These are phyloP conservation scores for Dalbergia oliveri DNA, from an alignment of 306 rosid genomes.

Conservation along the genomic window DNA sequence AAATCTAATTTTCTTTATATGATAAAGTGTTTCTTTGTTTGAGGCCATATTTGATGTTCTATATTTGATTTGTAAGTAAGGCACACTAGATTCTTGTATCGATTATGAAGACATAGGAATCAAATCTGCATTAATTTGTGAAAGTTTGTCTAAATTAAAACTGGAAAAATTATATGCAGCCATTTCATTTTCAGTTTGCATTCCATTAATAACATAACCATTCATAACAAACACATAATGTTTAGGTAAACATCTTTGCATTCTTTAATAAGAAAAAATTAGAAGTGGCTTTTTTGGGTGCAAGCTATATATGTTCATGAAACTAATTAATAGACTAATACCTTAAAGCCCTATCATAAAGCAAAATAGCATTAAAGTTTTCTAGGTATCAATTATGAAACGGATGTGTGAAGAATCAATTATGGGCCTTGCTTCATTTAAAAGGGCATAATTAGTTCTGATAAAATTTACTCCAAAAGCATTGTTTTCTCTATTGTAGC, in stretches of 20 bases:
- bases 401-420: constrained; percentile 52
- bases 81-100: constrained; percentile 39
- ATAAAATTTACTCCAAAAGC: constrained; percentile 34
- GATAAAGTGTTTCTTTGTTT: constrained; percentile 1
- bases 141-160: constrained; percentile 36
- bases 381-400: constrained; percentile 46
- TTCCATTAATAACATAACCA: constrained; percentile 31
- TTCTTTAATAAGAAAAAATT: not conserved
- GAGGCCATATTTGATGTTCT: constrained; percentile 19
- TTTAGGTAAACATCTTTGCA: not conserved
- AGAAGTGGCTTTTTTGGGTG: constrained; percentile 33
- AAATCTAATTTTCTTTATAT: not conserved
- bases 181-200: constrained; percentile 5
- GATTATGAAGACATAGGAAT: constrained; percentile 42
- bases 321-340: constrained; percentile 22
- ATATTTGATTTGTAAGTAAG: constrained; percentile 31
- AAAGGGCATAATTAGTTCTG: constrained; percentile 32
- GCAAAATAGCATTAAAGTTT: constrained; percentile 6
- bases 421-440: constrained; percentile 27
- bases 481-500: constrained; percentile 20
- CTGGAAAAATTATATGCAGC: not conserved
- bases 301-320: constrained; percentile 37
- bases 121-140: constrained; percentile 18
- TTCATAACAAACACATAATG: constrained; percentile 20
- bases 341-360: constrained; percentile 34